Evolutionary conservation across 495 filamentous ascomycete species (phyloP).

Genomic region (Aspergillus sparsus): DNA sequence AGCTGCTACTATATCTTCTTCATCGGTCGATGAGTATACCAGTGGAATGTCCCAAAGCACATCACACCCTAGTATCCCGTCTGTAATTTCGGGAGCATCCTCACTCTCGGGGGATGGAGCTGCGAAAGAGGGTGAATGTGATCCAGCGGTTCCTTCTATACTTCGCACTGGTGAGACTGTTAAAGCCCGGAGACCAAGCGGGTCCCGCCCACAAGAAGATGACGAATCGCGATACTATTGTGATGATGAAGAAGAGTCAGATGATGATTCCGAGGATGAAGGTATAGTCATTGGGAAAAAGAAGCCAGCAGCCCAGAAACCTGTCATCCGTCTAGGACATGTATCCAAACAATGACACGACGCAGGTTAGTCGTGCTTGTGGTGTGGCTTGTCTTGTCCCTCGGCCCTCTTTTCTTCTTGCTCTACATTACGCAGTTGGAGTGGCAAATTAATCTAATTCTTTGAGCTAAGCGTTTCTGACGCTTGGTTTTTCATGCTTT

Average conservation of each 20-base stretch:
- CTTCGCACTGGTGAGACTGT: slow-evolving; percentile 50
- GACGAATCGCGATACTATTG: slow-evolving; percentile 48
- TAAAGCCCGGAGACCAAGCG: slow-evolving; percentile 33
- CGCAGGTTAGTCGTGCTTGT: slow-evolving; percentile 11
- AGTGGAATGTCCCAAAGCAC: slow-evolving; percentile 63
- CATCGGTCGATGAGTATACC: slow-evolving; percentile 53
- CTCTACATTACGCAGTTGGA: neutral
- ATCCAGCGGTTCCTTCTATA: slow-evolving; percentile 40
- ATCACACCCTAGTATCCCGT: slow-evolving; percentile 75
- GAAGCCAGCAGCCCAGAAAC: slow-evolving; percentile 34
- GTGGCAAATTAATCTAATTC: neutral
- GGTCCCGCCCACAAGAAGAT: slow-evolving; percentile 35
- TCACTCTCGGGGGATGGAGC: slow-evolving; percentile 62
- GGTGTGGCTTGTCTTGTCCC: neutral
- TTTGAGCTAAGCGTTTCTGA: neutral
- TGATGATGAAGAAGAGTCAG: slow-evolving; percentile 48
- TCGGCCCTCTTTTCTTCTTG: neutral
- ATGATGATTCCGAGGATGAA: slow-evolving; percentile 54
- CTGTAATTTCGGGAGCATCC: slow-evolving; percentile 75
- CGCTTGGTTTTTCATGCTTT: neutral
- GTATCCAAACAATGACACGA: slow-evolving; percentile 17
- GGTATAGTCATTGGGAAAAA: slow-evolving; percentile 47
- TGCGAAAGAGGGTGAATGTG: slow-evolving; percentile 31
- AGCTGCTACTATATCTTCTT: slow-evolving; percentile 52
- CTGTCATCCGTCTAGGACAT: slow-evolving; percentile 20